Conservation (phyloP, 305 asterid species). For the Caryopteris hybrid region DNA sequence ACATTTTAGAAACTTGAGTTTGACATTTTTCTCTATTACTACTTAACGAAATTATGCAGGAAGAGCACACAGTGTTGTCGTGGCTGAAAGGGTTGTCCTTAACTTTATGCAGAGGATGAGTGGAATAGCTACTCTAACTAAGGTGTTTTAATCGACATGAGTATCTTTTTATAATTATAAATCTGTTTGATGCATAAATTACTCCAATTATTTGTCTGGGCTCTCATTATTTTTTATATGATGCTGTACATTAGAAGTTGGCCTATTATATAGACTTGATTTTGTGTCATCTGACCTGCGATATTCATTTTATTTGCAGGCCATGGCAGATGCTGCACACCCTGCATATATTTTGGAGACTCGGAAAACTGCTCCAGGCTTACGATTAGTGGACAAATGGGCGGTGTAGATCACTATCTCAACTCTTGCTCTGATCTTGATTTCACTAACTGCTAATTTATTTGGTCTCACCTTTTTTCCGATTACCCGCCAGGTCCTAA, state of each 20-base stretch:
- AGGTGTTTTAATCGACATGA: conserved; percentile 39
- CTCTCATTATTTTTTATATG: neutral
- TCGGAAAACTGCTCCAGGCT: conserved; percentile 95
- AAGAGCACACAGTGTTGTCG: conserved; percentile 78
- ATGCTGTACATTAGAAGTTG: neutral
- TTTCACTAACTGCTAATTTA: neutral
- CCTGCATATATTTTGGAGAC: conserved; percentile 89
- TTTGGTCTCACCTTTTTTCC: conserved; percentile 3
- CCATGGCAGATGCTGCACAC: conserved; percentile 88
- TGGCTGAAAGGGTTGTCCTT: conserved; percentile 93
- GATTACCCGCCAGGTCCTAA: conserved; percentile 53
- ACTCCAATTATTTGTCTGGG: neutral
- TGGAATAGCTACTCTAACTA: conserved; percentile 93
- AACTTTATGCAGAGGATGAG: conserved; percentile 99
- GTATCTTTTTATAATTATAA: conserved; percentile 4
- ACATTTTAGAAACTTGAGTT: neutral
- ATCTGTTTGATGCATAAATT: neutral
- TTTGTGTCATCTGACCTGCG: neutral
- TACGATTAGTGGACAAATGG: conserved; percentile 97
- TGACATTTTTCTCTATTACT: conserved; percentile 5
- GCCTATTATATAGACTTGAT: neutral
- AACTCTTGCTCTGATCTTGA: conserved; percentile 15
- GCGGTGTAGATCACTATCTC: conserved; percentile 66
- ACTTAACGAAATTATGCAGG: conserved; percentile 44
- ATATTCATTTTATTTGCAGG: conserved; percentile 37